Conservation (phyloP, 352 stramenopile genomes). For the Pythium brassicae region DNA sequence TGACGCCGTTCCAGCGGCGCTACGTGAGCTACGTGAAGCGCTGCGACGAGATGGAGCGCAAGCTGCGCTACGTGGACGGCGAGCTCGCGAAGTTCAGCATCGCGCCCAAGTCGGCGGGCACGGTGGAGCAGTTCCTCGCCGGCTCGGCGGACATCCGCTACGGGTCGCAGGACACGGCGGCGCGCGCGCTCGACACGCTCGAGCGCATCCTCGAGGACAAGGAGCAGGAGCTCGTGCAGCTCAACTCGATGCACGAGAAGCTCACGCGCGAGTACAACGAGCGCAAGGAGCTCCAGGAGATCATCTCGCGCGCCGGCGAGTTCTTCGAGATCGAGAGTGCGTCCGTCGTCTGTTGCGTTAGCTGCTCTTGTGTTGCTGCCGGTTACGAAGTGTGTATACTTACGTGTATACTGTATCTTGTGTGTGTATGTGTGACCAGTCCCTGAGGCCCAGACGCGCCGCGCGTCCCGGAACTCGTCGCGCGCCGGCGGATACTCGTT, state of each 20-base stretch:
- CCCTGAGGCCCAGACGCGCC: slow-evolving; percentile 47
- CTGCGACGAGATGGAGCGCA: slow-evolving; percentile 99
- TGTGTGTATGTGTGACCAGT: no score
- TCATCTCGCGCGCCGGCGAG: slow-evolving; percentile 69
- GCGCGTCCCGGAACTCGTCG: slow-evolving; percentile 50
- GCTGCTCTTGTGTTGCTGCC: background rate
- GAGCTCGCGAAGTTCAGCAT: slow-evolving; percentile 96
- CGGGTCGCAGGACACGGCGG: slow-evolving; percentile 74
- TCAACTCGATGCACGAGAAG: slow-evolving; percentile 98
- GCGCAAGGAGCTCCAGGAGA: slow-evolving; percentile 84
- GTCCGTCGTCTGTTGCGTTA: no score
- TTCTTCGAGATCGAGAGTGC: slow-evolving; percentile 85
- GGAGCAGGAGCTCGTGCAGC: slow-evolving; percentile 93
- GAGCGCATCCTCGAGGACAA: slow-evolving; percentile 96
- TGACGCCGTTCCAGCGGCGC: slow-evolving; percentile 97
- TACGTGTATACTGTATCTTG: slow-evolving; percentile 8
- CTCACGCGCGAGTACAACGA: slow-evolving; percentile 98
- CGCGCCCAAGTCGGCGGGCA: slow-evolving; percentile 54
- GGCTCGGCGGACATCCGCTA: slow-evolving; percentile 75
- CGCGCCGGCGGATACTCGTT: slow-evolving; percentile 53
- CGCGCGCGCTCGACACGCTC: slow-evolving; percentile 91
- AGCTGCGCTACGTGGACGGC: slow-evolving; percentile 95
- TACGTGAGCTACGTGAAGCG: slow-evolving; percentile 99
- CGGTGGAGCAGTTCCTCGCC: slow-evolving; percentile 73
- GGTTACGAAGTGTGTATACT: slow-evolving; percentile 3